Conservation (phyloP, 305 asterid species). For the Petunia hybrid region DNA sequence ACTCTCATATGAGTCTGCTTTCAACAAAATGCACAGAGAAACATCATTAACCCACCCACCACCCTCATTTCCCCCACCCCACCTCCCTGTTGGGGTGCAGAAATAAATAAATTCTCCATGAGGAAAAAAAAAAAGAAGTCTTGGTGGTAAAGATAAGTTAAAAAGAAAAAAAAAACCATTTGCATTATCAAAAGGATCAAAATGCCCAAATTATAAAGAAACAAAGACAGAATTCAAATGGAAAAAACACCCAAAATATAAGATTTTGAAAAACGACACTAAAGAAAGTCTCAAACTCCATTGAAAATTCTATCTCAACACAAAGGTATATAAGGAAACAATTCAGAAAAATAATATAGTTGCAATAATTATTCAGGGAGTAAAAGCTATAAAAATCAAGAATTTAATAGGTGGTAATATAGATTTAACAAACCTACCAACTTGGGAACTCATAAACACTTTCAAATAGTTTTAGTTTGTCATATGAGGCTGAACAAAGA, state of each 20-base stretch:
- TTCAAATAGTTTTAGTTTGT: too few relatives aligned
- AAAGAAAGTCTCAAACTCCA: neutral
- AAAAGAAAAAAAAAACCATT: neutral
- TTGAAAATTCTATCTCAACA: neutral
- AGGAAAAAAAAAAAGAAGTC: neutral
- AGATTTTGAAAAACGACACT: neutral
- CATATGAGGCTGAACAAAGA: neutral
- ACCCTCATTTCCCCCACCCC: slow-evolving; percentile 29
- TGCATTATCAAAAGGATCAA: neutral
- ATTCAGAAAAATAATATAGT: neutral
- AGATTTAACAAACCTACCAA: neutral
- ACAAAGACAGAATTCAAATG: neutral
- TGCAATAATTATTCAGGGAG: neutral
- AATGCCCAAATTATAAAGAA: neutral
- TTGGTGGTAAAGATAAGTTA: neutral
- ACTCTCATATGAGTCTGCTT: slow-evolving; percentile 45
- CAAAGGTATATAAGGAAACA: neutral
- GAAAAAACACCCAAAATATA: neutral
- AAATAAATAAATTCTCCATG: neutral
- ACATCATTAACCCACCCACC: neutral
- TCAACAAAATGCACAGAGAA: slow-evolving; percentile 7
- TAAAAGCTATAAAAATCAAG: slow-evolving; percentile 31
- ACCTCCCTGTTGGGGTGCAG: too few relatives aligned
- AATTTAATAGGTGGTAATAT: neutral
- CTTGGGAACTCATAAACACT: neutral